Conservation (phyloP, 2,329 filamentous ascomycete species). For the Xylariaceae sp. region DNA sequence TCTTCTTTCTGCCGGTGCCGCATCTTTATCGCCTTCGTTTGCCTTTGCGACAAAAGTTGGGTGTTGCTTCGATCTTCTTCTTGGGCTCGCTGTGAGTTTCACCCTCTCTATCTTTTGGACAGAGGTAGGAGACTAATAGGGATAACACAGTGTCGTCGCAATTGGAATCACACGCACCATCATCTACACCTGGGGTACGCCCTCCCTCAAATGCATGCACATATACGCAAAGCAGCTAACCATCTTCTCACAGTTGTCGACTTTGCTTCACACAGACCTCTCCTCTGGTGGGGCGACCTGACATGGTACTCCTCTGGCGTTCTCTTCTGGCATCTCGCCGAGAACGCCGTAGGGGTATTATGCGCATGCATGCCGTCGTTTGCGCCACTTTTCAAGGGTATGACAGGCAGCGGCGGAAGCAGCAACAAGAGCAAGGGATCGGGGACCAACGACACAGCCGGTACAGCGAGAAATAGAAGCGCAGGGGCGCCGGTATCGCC, state of each 20-base stretch:
- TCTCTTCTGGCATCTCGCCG: conserved; percentile 22
- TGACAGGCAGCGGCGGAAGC: not conserved
- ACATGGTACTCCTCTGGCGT: conserved; percentile 18
- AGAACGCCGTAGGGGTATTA: conserved; percentile 18
- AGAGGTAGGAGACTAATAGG: not conserved
- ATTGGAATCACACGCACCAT: conserved; percentile 18
- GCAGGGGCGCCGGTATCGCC: not conserved
- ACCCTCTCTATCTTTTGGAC: not conserved
- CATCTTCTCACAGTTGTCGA: conserved; percentile 5
- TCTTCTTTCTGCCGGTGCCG: conserved; percentile 19
- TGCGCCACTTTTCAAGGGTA: conserved; percentile 11
- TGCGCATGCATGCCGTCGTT: conserved; percentile 18
- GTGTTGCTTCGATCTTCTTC: conserved; percentile 18
- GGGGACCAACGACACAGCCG: not conserved
- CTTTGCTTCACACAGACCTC: conserved; percentile 9
- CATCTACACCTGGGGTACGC: conserved; percentile 17
- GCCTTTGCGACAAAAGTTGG: conserved; percentile 17
- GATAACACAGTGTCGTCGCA: conserved; percentile 8
- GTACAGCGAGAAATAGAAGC: not conserved
- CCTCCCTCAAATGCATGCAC: not conserved
- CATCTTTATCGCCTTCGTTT: conserved; percentile 14
- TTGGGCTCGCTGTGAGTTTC: conserved; percentile 18
- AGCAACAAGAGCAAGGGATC: not conserved
- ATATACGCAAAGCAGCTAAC: conserved; percentile 1
- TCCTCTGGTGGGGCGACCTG: conserved; percentile 14